These are phyloP conservation scores for Verbena officinalis DNA, from an alignment of 257 asterid genomes.

Conservation along the genomic window DNA sequence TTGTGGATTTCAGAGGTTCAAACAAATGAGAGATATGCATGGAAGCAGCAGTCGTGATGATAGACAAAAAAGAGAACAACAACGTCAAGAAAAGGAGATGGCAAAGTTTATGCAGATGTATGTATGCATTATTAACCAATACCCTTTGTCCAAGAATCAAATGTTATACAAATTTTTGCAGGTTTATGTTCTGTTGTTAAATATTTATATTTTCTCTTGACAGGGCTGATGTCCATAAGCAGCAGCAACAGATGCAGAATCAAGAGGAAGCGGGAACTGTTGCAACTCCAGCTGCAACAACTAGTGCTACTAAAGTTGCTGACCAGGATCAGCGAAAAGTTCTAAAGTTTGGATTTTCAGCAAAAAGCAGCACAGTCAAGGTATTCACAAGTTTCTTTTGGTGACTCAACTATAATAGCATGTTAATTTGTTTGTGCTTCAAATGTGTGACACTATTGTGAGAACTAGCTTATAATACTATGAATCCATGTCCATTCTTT, in stretches of 20 bases:
- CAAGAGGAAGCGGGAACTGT: constrained; percentile 50
- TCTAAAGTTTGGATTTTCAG: constrained; percentile 87
- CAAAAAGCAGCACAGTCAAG: constrained; percentile 68
- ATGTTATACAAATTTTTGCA: constrained; percentile 1
- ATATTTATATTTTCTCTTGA: constrained; percentile 15
- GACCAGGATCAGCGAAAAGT: constrained; percentile 91
- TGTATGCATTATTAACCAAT: constrained; percentile 1
- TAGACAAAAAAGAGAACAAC: constrained; percentile 94
- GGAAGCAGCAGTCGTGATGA: constrained; percentile 96
- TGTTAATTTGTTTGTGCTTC: neutral
- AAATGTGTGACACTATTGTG: neutral
- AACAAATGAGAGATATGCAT: constrained; percentile 98
- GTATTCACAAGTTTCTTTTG: constrained; percentile 39
- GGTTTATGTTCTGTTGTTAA: neutral
- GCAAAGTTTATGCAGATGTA: constrained; percentile 91
- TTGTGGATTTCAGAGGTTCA: constrained; percentile 70
- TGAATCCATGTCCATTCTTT: neutral
- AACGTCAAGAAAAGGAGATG: constrained; percentile 91
- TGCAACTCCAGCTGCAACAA: constrained; percentile 42
- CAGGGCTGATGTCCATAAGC: constrained; percentile 88
- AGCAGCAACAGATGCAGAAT: constrained; percentile 64
- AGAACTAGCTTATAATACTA: constrained; percentile 1
- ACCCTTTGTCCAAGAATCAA: constrained; percentile 5
- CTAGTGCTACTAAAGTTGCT: constrained; percentile 77
- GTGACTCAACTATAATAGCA: constrained; percentile 1